These are phyloP conservation scores for Zygnema cylindricum DNA, from an alignment of 139 green algal species.

Conservation along the genomic window DNA sequence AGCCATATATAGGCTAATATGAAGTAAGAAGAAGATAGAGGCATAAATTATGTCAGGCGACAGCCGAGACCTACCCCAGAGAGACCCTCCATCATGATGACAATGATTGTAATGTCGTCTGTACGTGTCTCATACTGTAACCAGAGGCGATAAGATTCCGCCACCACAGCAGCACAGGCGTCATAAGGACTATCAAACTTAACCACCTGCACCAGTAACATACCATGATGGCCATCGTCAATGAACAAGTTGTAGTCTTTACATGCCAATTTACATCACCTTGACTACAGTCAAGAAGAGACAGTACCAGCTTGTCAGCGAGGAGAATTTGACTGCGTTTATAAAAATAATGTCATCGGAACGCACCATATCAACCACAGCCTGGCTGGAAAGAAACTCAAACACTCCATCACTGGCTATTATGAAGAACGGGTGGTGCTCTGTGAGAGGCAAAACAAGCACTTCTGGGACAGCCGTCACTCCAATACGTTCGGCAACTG, in stretches of 20 bases:
- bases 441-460: constrained; percentile 66
- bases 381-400: constrained; percentile 91
- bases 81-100: constrained; percentile 65
- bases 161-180: constrained; percentile 77
- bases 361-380: constrained; percentile 86
- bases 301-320: too few species aligned
- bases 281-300: too few species aligned
- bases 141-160: constrained; percentile 86
- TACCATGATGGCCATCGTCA: too few species aligned
- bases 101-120: constrained; percentile 92
- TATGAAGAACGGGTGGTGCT: constrained; percentile 80
- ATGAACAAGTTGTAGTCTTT: too few species aligned
- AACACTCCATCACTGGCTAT: constrained; percentile 92
- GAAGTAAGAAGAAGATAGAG: background rate
- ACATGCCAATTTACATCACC: too few species aligned
- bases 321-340: too few species aligned
- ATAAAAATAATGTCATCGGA: too few species aligned
- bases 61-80: constrained; percentile 11
- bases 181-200: constrained; percentile 72
- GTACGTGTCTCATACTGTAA: constrained; percentile 88
- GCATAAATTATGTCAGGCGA: constrained; percentile 3
- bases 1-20: background rate
- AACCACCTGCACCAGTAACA: constrained; percentile 56
- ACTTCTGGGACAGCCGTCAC: constrained; percentile 91
- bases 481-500: constrained; percentile 86